phyloP scores from a whole-genome alignment of 495 filamentous ascomycete species.

The Daldinia loculata region DNA sequence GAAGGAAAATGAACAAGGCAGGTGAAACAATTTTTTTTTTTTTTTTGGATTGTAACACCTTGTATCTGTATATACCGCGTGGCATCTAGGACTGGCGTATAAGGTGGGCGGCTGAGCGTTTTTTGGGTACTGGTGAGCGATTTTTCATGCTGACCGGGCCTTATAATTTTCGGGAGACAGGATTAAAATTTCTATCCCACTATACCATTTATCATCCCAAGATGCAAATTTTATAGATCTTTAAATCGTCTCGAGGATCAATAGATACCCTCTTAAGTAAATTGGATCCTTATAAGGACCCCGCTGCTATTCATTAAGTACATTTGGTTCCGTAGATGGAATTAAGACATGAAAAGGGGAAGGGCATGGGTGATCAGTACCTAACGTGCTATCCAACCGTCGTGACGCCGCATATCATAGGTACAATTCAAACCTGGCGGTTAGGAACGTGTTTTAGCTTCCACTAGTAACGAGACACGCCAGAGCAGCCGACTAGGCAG shows the following conservation, averaged over 20 bases:
- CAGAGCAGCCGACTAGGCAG: neutral
- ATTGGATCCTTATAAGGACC: neutral
- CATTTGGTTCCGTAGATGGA: no score
- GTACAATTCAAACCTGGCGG: neutral
- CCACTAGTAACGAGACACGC: neutral
- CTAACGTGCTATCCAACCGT: neutral
- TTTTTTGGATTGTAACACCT: constrained; percentile 2
- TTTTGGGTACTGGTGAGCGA: neutral
- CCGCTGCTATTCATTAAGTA: neutral
- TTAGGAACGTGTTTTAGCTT: neutral
- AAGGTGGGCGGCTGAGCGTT: constrained; percentile 4
- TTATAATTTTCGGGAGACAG: neutral
- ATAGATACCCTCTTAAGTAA: neutral
- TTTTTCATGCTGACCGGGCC: neutral
- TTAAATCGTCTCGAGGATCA: neutral
- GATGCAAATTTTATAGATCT: neutral
- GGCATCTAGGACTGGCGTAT: constrained; percentile 31
- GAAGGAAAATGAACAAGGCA: neutral
- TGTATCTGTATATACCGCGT: constrained; percentile 35
- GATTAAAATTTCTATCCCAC: neutral
- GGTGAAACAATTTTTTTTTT: constrained; percentile 1
- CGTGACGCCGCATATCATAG: neutral
- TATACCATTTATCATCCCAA: neutral
- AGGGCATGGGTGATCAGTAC: neutral
- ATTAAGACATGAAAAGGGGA: no score